Evolutionary conservation across 83 land plant species (phyloP).

Genomic region (Thuja plicata): DNA sequence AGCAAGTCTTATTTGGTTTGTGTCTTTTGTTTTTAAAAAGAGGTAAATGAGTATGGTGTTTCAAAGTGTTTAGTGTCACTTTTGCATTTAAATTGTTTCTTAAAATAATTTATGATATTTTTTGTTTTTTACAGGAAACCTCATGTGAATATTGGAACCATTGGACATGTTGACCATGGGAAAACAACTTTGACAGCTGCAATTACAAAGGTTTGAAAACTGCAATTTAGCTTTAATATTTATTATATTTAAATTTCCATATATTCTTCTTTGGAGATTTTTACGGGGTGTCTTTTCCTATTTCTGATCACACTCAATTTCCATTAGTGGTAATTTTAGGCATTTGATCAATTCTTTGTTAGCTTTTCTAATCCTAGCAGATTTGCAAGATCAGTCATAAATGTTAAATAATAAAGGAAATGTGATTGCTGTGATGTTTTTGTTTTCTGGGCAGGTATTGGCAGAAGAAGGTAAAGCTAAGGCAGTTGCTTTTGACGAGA

Average conservation of each 20-base stretch:
- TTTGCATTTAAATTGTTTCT: neutral
- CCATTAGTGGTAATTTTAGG: neutral
- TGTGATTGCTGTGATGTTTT: neutral
- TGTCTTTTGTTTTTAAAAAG: too few species aligned
- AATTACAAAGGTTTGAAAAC: slow-evolving; percentile 76
- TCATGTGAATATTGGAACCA: slow-evolving; percentile 96
- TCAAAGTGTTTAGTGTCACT: too few species aligned
- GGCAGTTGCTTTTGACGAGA: slow-evolving; percentile 96
- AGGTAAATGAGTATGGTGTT: too few species aligned
- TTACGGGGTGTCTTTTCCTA: neutral
- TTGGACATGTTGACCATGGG: slow-evolving; percentile 99
- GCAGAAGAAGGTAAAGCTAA: slow-evolving; percentile 93
- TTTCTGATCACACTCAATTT: neutral
- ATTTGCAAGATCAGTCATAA: neutral
- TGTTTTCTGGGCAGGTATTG: slow-evolving; percentile 55
- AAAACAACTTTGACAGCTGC: slow-evolving; percentile 97
- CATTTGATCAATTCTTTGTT: neutral
- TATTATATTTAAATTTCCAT: neutral
- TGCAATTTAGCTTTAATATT: neutral
- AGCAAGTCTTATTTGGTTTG: too few species aligned
- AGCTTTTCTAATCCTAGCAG: neutral
- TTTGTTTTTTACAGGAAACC: slow-evolving; percentile 67
- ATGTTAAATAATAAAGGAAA: too few species aligned
- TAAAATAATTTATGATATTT: neutral
- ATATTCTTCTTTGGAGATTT: neutral